Percentiles rank a stretch among this genome's conserved stretches.
Evolutionary conservation across 2,329 filamentous ascomycete genomes (phyloP).

Genomic region (Didymella pomorum): DNA sequence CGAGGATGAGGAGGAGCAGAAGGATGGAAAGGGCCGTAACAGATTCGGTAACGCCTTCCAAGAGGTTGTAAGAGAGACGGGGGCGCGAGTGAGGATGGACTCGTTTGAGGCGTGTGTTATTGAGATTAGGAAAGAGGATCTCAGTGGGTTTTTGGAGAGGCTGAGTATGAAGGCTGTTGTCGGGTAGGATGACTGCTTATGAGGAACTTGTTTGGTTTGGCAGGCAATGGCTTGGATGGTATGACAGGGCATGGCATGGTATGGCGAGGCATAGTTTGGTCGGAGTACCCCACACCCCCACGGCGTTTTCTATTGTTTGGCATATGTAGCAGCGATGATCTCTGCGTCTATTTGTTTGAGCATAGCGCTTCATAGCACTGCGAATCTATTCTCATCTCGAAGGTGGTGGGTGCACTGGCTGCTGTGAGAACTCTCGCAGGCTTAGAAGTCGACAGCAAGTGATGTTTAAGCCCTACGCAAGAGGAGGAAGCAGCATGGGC

Average conservation of each 20-base stretch:
- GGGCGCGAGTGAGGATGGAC: conserved; percentile 87
- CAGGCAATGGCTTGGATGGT: not conserved
- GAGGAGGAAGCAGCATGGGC: too few species aligned
- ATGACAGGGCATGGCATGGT: conserved; percentile 13
- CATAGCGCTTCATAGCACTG: conserved; percentile 25
- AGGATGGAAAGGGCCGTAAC: conserved; percentile 79
- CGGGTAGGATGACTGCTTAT: conserved; percentile 44
- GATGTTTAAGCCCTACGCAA: too few species aligned
- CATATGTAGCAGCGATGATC: conserved; percentile 20
- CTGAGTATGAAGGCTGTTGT: conserved; percentile 90
- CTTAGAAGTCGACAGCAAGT: too few species aligned
- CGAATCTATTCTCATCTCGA: conserved; percentile 11
- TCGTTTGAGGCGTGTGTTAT: conserved; percentile 98
- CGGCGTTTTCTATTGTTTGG: conserved; percentile 11
- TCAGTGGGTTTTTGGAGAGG: conserved; percentile 88
- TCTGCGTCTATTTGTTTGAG: conserved; percentile 11
- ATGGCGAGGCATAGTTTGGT: conserved; percentile 21
- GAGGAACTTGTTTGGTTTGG: not conserved
- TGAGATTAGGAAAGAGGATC: conserved; percentile 95
- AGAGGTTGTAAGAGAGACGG: conserved; percentile 91
- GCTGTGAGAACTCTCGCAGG: too few species aligned
- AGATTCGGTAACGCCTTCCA: conserved; percentile 95
- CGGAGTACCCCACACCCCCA: conserved; percentile 6
- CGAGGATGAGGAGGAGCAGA: conserved; percentile 62
- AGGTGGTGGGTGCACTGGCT: not conserved